phyloP scores from a whole-genome alignment of 495 filamentous ascomycete genomes.

The Penicillium maclennaniae region DNA sequence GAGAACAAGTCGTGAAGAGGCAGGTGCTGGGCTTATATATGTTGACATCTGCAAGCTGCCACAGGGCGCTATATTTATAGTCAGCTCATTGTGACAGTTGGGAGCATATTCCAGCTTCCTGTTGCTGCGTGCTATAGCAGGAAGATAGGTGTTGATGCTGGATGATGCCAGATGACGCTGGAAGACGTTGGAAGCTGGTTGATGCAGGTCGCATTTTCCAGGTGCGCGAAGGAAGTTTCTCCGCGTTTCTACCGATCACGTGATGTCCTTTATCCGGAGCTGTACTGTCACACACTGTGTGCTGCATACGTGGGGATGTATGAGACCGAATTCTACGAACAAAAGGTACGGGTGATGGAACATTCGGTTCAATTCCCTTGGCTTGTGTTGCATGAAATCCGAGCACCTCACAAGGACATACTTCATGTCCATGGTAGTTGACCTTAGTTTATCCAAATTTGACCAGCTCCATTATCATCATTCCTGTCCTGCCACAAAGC shows the following conservation, averaged over 20 bases:
- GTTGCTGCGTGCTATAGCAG: background rate
- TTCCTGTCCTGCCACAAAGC: background rate
- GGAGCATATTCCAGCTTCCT: background rate
- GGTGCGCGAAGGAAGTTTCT: conserved; percentile 23
- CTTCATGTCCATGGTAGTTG: background rate
- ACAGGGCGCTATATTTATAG: background rate
- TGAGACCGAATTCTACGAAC: background rate
- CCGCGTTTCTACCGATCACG: conserved; percentile 27
- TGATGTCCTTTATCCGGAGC: conserved; percentile 1
- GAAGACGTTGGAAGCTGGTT: background rate
- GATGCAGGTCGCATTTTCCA: background rate
- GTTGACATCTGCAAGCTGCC: background rate
- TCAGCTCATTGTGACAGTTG: background rate
- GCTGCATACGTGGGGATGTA: no score
- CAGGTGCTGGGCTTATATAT: conserved; percentile 12
- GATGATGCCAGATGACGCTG: background rate
- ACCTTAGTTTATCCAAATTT: background rate
- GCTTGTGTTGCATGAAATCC: background rate
- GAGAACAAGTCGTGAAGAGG: background rate
- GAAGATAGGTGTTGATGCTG: conserved; percentile 17
- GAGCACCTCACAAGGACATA: background rate
- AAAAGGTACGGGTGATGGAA: background rate
- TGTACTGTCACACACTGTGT: background rate
- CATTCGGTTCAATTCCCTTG: background rate
- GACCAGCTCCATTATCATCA: background rate